Base-by-base conservation (phyloP, 2,329 filamentous ascomycete genomes). In the Graphiopsis chlorocephala region DNA sequence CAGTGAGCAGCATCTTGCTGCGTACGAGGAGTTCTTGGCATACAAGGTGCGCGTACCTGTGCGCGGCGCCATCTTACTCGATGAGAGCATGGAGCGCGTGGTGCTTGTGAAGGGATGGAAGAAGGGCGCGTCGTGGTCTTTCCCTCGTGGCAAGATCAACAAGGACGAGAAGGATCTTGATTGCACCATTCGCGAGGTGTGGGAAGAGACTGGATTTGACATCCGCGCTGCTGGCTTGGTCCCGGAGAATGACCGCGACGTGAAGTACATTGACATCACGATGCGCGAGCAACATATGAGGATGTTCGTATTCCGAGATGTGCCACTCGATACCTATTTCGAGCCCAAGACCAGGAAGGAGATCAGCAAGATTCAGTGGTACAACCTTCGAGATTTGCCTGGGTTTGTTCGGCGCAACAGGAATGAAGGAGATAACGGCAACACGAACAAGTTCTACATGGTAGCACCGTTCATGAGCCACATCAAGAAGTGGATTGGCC, bases 31-130 rank as follows among this genome's bases (percentile, higher is more conserved):
- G 74, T 99, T 98, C 74, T 82, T 98, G 68, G 88, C 90, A 66
- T 99, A 99, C 85, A 99, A 99, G 80, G 94, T 90, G 7, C 86
- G 93, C 60, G 90, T 99, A 14, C 96, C 96, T 1, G 96, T 99
- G 17, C 88, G 95, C 69, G 95, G 95, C 38, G 94, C 93, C 62
- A 97, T 99, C 66, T 83, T 99, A 82, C 85, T 99, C 60, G 97
- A 97, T 75, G 84, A 93, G 66, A 86, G 86, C n/a, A 97, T 99
- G 93, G 94, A 98, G 73, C 89, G 93, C 61, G 91, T 93, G 0
- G 87, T 99, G 15, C 83, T 99, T 50, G 96, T 99, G 66, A 96
- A 97, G 75, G 96, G 95, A 17, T 99, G 93, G 92, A 99, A 98
- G 82, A 98, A 97, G 77, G 89, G 90, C 35, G 91, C 94, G 14